Evolutionary conservation across 1,139 yeast species (phyloP).

Genomic region (Candida smagusa): DNA sequence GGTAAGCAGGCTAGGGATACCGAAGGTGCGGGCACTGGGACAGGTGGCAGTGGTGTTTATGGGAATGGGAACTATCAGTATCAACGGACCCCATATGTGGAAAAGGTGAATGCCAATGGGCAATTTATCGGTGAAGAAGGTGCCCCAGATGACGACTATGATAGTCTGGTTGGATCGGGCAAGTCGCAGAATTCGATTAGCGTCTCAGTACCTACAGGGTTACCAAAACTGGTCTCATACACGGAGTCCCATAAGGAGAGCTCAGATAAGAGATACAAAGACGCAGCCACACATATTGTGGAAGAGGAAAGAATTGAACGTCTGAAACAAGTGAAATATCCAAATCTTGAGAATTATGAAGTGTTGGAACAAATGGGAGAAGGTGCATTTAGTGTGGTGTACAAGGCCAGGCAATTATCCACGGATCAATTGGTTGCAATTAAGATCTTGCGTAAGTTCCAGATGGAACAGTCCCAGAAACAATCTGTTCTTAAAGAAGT

Average conservation of each 20-base stretch:
- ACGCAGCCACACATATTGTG: constrained; percentile 59
- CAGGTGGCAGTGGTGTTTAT: constrained; percentile 11
- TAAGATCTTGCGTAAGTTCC: constrained; percentile 53
- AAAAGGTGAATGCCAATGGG: neutral
- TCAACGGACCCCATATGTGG: neutral
- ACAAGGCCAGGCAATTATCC: constrained; percentile 56
- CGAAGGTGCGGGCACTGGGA: constrained; percentile 12
- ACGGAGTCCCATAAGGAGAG: neutral
- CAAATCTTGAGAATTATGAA: constrained; percentile 41
- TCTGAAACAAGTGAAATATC: constrained; percentile 40
- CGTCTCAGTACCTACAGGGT: neutral
- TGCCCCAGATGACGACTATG: too few species aligned
- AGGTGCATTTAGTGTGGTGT: constrained; percentile 90
- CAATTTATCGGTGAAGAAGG: neutral
- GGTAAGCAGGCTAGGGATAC: constrained; percentile 69
- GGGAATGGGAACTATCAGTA: neutral
- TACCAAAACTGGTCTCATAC: neutral
- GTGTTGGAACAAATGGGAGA: constrained; percentile 56
- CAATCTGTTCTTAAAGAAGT: constrained; percentile 57
- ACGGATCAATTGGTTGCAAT: constrained; percentile 54
- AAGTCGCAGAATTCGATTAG: neutral
- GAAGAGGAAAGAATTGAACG: constrained; percentile 52
- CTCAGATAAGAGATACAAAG: constrained; percentile 27
- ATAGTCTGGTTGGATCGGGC: neutral
- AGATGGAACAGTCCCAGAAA: constrained; percentile 52